These are phyloP conservation scores for Ichthyophthirius multifiliis DNA, from an alignment of 169 alveolate species.

Conservation along the genomic window DNA sequence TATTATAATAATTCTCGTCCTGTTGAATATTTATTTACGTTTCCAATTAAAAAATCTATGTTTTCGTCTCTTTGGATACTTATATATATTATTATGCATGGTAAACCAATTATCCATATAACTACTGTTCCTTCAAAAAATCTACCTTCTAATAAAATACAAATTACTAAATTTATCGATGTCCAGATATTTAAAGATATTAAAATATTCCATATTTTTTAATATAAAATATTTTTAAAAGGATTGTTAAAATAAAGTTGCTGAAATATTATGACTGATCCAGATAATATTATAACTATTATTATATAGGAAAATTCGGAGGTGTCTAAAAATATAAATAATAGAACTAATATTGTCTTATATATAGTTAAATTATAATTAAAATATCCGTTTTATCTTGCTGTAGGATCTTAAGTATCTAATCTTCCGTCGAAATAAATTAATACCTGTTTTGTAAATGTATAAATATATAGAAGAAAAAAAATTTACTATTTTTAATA, in stretches of 20 bases:
- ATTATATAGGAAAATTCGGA: neutral
- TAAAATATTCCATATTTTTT: neutral
- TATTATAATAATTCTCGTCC: constrained; percentile 5
- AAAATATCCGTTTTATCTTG: neutral
- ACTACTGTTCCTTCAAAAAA: neutral
- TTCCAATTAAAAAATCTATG: constrained; percentile 13
- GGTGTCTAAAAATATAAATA: neutral
- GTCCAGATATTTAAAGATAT: neutral
- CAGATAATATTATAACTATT: neutral
- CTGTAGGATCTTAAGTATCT: neutral
- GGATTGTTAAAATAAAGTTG: constrained; percentile 3
- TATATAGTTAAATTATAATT: neutral
- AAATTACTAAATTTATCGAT: neutral
- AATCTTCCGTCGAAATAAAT: neutral
- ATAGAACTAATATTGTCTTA: neutral
- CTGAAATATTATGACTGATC: neutral
- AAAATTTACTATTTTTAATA: neutral
- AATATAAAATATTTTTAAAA: neutral
- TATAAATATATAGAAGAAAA: too few species aligned
- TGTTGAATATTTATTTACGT: constrained; percentile 25
- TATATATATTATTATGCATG: neutral
- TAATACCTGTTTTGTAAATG: too few species aligned
- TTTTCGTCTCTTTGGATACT: constrained; percentile 12
- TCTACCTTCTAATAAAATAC: neutral
- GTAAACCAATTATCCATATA: constrained; percentile 22